phyloP scores from a whole-genome alignment of 257 asterid genomes.

The Solanum rostratum region DNA sequence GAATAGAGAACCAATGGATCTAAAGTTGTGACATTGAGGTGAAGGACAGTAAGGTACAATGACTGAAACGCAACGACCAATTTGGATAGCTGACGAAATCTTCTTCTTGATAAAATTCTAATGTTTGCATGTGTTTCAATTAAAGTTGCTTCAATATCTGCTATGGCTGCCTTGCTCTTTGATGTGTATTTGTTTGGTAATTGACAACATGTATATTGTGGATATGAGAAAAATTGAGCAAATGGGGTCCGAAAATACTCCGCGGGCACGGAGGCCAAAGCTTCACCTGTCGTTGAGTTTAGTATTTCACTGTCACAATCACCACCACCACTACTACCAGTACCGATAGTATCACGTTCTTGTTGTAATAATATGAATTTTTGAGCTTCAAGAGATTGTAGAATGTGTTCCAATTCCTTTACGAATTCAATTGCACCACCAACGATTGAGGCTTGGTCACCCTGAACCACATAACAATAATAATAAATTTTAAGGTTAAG shows the following conservation, averaged over 20 bases:
- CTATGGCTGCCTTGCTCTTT: conserved; percentile 53
- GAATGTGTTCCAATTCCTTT: conserved; percentile 85
- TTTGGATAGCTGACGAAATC: conserved; percentile 64
- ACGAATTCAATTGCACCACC: conserved; percentile 96
- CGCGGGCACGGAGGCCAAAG: background rate
- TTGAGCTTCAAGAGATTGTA: conserved; percentile 76
- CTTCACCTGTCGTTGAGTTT: background rate
- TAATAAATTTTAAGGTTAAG: background rate
- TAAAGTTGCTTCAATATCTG: conserved; percentile 81
- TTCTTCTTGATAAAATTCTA: conserved; percentile 52
- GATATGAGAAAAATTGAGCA: conserved; percentile 65
- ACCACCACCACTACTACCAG: background rate
- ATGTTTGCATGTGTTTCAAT: conserved; percentile 92
- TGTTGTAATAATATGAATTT: conserved; percentile 25
- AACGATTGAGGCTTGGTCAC: conserved; percentile 92
- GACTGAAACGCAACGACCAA: conserved; percentile 65
- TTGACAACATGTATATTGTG: conserved; percentile 57
- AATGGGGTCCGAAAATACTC: conserved; percentile 28
- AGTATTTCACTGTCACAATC: background rate
- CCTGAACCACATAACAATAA: conserved; percentile 24
- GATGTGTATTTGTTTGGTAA: conserved; percentile 47
- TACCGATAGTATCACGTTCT: background rate
- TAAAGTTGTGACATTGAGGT: conserved; percentile 75
- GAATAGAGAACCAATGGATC: conserved; percentile 86
- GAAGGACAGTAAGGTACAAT: conserved; percentile 55